Percentiles rank a stretch among this genome's conserved stretches.
Conservation (phyloP, 139 green algal genomes). For the Chlorella sp. region DNA sequence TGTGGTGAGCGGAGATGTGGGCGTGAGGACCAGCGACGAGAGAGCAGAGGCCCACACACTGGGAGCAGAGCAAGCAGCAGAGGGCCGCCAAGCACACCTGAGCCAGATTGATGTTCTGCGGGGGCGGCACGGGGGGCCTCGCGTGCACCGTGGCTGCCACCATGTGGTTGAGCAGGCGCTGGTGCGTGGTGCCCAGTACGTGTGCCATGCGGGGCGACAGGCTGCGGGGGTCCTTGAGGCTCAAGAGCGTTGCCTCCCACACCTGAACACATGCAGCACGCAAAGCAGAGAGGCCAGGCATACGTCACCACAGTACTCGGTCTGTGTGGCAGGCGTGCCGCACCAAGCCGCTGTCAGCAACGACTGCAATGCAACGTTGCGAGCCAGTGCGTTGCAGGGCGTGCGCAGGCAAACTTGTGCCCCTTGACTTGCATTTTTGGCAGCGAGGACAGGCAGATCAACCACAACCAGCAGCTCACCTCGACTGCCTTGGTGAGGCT, state of each 20-base stretch:
- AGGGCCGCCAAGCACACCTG: neutral
- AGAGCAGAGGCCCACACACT: neutral
- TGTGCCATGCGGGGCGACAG: neutral
- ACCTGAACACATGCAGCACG: neutral
- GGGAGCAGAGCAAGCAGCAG: neutral
- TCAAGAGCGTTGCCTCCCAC: neutral
- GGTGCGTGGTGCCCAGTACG: neutral
- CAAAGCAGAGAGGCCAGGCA: neutral
- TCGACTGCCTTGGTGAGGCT: neutral
- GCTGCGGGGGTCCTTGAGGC: neutral
- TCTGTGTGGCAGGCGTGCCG: too few relatives aligned
- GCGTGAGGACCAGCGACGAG: neutral
- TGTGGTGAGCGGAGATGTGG: too few relatives aligned
- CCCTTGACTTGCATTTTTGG: neutral
- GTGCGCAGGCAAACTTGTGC: neutral
- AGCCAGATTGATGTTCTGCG: neutral
- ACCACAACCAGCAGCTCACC: neutral
- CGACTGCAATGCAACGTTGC: neutral
- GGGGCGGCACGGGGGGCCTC: neutral
- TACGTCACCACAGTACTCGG: too few relatives aligned
- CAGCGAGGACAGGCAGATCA: neutral
- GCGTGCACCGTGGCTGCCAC: neutral
- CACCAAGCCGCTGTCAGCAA: too few relatives aligned
- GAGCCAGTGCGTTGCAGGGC: neutral
- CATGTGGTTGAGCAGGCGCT: neutral